Conservation (phyloP, 2,329 filamentous ascomycete species). For the Graphilbum fragrans region DNA sequence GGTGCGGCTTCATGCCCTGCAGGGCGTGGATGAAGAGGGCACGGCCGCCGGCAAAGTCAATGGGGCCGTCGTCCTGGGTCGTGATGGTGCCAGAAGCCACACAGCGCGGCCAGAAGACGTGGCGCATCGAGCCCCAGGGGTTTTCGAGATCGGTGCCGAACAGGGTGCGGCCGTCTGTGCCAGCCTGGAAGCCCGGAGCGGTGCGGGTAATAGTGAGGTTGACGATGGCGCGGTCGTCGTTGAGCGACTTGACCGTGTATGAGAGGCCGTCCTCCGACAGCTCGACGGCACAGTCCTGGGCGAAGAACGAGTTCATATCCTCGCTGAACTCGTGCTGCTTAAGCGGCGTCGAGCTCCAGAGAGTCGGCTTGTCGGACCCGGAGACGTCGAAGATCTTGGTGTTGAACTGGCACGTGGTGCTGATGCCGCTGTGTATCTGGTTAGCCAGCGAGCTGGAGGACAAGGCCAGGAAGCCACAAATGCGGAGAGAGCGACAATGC, state of each 20-base stretch:
- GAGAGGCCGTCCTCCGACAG: constrained; percentile 71
- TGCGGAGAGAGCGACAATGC: constrained; percentile 1
- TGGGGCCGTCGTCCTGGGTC: constrained; percentile 64
- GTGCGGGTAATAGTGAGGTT: constrained; percentile 70
- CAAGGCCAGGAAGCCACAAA: neutral
- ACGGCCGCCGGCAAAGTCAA: constrained; percentile 74
- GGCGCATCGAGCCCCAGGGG: constrained; percentile 87
- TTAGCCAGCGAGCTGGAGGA: too few species aligned
- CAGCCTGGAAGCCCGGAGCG: constrained; percentile 72
- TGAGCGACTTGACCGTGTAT: constrained; percentile 85
- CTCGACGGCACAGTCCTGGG: constrained; percentile 73
- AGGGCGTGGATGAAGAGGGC: constrained; percentile 75
- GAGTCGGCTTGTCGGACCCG: constrained; percentile 56
- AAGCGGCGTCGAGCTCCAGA: constrained; percentile 78
- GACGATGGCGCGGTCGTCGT: constrained; percentile 68
- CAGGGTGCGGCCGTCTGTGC: constrained; percentile 70
- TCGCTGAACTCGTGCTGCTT: constrained; percentile 74
- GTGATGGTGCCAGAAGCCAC: constrained; percentile 71
- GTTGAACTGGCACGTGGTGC: constrained; percentile 88
- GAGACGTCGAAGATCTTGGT: constrained; percentile 75
- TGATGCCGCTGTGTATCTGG: constrained; percentile 54
- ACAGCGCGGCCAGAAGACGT: constrained; percentile 90
- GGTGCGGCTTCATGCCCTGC: constrained; percentile 98
- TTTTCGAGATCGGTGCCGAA: constrained; percentile 77
- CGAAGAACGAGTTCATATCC: constrained; percentile 72